Conservation (phyloP, 495 filamentous ascomycete genomes). For the Annulohypoxylon moriforme region DNA sequence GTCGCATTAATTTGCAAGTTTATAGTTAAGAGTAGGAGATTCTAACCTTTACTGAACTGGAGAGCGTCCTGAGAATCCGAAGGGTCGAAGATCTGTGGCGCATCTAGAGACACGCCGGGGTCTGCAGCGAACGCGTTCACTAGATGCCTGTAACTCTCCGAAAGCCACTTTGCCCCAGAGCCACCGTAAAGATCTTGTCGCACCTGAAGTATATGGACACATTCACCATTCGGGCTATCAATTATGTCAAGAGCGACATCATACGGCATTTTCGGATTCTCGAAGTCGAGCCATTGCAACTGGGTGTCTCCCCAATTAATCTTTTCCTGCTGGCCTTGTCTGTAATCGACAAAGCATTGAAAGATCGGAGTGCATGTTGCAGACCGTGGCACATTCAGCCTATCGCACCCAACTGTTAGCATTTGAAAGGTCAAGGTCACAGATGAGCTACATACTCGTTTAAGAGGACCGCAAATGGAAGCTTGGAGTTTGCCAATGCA, state of each 20-base stretch:
- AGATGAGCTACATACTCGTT: background rate
- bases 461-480: background rate
- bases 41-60: background rate
- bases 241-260: background rate
- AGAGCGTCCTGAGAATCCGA: too few relatives aligned
- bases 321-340: conserved; percentile 13
- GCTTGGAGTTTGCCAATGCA: conserved; percentile 38
- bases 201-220: too few relatives aligned
- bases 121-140: too few relatives aligned
- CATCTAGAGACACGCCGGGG: too few relatives aligned
- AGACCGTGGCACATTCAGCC: background rate
- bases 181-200: too few relatives aligned
- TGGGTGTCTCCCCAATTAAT: background rate
- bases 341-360: conserved; percentile 55
- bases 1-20: background rate
- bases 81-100: too few relatives aligned
- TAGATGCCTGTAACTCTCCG: too few relatives aligned
- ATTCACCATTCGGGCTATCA: background rate
- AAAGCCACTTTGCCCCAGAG: too few relatives aligned
- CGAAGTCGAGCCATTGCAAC: background rate
- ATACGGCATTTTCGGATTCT: background rate
- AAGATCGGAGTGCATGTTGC: conserved; percentile 47
- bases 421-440: background rate
- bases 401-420: background rate
- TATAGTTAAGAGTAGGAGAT: background rate